A percentile compares a stretch with the other conserved stretches of the same genome.
Evolutionary conservation across 2,329 filamentous ascomycete genomes (phyloP).

Genomic region (Didymella sp.): DNA sequence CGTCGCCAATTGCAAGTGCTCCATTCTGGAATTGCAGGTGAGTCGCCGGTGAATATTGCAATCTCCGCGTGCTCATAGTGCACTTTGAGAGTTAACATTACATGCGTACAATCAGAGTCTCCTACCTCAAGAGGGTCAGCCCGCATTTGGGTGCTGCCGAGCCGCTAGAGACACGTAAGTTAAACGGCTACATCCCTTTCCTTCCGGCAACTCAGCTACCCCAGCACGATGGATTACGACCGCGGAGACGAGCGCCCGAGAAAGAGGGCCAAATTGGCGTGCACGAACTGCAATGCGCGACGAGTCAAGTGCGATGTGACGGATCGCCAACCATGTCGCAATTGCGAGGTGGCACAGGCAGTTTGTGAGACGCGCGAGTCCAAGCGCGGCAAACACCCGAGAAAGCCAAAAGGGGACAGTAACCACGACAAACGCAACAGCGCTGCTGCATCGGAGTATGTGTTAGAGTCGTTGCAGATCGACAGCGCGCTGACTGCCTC

Average conservation of each 20-base stretch:
- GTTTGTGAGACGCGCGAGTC: slow-evolving; percentile 54
- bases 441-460: slow-evolving; percentile 25
- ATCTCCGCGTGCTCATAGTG: not conserved
- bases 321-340: slow-evolving; percentile 53
- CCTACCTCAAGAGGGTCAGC: not conserved
- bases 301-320: slow-evolving; percentile 57
- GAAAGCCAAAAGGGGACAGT: slow-evolving; percentile 30
- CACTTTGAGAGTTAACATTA: not conserved
- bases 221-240: slow-evolving; percentile 21
- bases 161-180: slow-evolving; percentile 14
- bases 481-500: slow-evolving; percentile 5
- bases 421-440: slow-evolving; percentile 16
- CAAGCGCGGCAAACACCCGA: slow-evolving; percentile 52
- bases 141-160: slow-evolving; percentile 16
- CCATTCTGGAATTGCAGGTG: not conserved
- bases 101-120: not conserved
- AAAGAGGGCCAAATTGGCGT: slow-evolving; percentile 54
- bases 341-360: slow-evolving; percentile 49
- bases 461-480: not conserved
- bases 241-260: slow-evolving; percentile 26
- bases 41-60: too few relatives aligned
- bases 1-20: not conserved
- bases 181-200: slow-evolving; percentile 35
- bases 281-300: slow-evolving; percentile 54
- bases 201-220: slow-evolving; percentile 24